Evolutionary conservation across 306 rosid species (phyloP).

Genomic region (Corylus heterophylla): DNA sequence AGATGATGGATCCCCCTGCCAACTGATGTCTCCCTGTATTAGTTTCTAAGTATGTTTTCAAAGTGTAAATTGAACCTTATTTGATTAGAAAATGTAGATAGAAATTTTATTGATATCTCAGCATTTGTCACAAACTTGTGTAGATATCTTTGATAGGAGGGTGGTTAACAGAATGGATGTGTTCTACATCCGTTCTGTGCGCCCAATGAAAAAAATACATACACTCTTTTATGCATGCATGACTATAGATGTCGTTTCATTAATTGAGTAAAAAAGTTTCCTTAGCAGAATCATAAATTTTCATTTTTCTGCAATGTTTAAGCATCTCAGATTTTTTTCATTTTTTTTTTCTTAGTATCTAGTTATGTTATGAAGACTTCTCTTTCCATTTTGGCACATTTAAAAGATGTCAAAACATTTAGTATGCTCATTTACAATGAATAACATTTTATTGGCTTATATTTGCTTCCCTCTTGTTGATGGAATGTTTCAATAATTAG

Average conservation of each 20-base stretch:
- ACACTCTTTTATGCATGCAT: neutral
- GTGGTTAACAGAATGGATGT: neutral
- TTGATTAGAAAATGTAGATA: neutral
- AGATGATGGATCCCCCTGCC: neutral
- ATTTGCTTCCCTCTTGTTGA: conserved; percentile 13
- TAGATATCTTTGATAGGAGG: neutral
- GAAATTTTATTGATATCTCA: neutral
- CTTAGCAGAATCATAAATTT: neutral
- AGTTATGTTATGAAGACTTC: neutral
- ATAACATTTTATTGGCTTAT: conserved; percentile 6
- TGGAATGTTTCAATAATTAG: conserved; percentile 10
- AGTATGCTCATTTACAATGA: neutral
- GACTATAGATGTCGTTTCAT: neutral
- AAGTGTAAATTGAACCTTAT: neutral
- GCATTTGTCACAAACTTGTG: neutral
- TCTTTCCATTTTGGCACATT: neutral
- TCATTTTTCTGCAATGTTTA: neutral
- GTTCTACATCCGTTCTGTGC: neutral
- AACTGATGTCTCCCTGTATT: neutral
- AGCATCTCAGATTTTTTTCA: neutral
- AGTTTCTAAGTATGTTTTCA: neutral
- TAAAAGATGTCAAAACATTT: neutral
- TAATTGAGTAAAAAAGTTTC: neutral
- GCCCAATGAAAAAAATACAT: neutral
- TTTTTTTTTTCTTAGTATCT: neutral